Percentiles rank a stretch among this genome's conserved stretches.
These are phyloP conservation scores for Aspergillus clavatus DNA, from an alignment of 2,329 filamentous ascomycete genomes.

Conservation along the genomic window DNA sequence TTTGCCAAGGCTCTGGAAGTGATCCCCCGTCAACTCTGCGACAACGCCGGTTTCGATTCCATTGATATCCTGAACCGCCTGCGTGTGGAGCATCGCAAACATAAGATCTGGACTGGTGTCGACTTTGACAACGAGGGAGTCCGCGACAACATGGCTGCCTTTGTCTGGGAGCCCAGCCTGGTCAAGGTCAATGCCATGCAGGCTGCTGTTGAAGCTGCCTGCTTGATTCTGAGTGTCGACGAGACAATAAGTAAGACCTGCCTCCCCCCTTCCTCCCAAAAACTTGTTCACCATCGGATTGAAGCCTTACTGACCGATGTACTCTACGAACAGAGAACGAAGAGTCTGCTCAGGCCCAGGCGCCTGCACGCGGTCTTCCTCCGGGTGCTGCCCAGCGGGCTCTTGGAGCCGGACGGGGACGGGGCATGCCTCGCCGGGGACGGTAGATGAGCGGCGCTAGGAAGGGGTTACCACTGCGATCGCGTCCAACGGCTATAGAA, in stretches of 20 bases:
- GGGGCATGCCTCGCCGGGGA: conserved; percentile 67
- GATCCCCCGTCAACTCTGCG: conserved; percentile 92
- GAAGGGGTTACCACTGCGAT: conserved; percentile 8
- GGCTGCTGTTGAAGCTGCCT: conserved; percentile 90
- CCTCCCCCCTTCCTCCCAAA: neutral
- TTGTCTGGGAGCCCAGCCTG: conserved; percentile 95
- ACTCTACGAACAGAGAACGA: conserved; percentile 62
- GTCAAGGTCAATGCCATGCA: conserved; percentile 98
- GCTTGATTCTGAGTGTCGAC: conserved; percentile 91
- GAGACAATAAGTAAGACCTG: conserved; percentile 82
- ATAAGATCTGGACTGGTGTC: conserved; percentile 89
- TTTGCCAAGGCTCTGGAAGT: conserved; percentile 97
- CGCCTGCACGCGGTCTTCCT: conserved; percentile 67
- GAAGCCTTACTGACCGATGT: conserved; percentile 17
- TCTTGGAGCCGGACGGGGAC: conserved; percentile 75
- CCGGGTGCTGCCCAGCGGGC: conserved; percentile 85
- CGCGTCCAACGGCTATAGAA: neutral
- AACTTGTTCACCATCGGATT: too few relatives aligned
- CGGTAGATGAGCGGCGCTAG: conserved; percentile 21
- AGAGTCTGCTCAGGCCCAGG: conserved; percentile 80
- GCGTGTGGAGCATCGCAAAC: conserved; percentile 92
- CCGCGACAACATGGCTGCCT: conserved; percentile 87
- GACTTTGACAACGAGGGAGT: conserved; percentile 92
- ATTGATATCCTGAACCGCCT: conserved; percentile 96
- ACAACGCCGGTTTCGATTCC: conserved; percentile 97